A percentile compares a stretch with the other conserved stretches of the same genome.
Evolutionary conservation across 2,329 filamentous ascomycete genomes (phyloP).

Genomic region (Xylaria hypoxylon): DNA sequence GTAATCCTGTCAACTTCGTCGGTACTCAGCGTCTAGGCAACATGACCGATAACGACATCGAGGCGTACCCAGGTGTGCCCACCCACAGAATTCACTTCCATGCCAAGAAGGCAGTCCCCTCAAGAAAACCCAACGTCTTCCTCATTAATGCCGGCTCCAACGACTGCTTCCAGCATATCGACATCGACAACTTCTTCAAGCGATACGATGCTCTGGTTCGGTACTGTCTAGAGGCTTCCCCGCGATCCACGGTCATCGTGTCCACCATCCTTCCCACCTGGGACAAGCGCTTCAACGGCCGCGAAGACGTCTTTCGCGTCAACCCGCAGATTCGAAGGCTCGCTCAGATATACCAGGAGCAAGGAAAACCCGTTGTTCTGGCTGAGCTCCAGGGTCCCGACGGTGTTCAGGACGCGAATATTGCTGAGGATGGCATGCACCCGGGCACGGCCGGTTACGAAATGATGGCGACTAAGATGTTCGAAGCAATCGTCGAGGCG

Average conservation of each 20-base stretch:
- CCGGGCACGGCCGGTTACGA: conserved; percentile 50
- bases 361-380: conserved; percentile 49
- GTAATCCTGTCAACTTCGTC: conserved; percentile 52
- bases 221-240: conserved; percentile 50
- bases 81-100: conserved; percentile 49
- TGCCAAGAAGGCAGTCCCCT: conserved; percentile 46
- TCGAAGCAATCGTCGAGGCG: conserved; percentile 50
- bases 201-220: conserved; percentile 49
- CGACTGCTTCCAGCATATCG: conserved; percentile 51
- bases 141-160: conserved; percentile 54
- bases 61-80: conserved; percentile 50
- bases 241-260: conserved; percentile 49
- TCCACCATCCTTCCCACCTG: conserved; percentile 50
- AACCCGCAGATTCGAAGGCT: conserved; percentile 51
- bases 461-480: conserved; percentile 52
- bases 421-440: conserved; percentile 50
- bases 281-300: conserved; percentile 50
- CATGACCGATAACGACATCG: conserved; percentile 53
- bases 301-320: conserved; percentile 49
- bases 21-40: conserved; percentile 51
- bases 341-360: conserved; percentile 47
- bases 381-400: conserved; percentile 52
- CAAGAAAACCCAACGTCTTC: conserved; percentile 51
- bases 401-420: conserved; percentile 48
- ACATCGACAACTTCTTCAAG: conserved; percentile 51